Conservation (phyloP, 805 yeast species). For the Ogataea nitratoaversa region DNA sequence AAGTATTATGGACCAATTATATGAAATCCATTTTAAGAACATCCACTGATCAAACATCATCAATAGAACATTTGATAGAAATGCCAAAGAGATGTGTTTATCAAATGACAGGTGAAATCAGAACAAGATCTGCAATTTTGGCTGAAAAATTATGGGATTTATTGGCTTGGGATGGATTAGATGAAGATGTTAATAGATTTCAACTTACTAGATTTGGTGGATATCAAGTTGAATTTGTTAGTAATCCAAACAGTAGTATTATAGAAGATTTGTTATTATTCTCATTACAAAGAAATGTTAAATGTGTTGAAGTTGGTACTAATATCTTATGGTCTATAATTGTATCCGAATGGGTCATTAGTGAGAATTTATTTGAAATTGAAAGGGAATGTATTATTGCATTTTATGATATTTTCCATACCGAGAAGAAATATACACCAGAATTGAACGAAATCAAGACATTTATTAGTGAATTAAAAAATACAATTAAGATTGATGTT, state of each 20-base stretch:
- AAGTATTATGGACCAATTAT: slow-evolving; percentile 66
- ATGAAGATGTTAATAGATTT: slow-evolving; percentile 53
- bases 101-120: slow-evolving; percentile 57
- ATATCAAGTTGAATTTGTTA: slow-evolving; percentile 61
- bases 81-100: slow-evolving; percentile 70
- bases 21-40: slow-evolving; percentile 52
- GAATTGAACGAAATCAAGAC: slow-evolving; percentile 47
- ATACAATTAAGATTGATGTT: slow-evolving; percentile 48
- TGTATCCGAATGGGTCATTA: slow-evolving; percentile 59
- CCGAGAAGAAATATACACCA: slow-evolving; percentile 51
- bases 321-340: slow-evolving; percentile 67
- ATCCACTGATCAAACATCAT: slow-evolving; percentile 63
- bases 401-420: slow-evolving; percentile 58
- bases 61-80: slow-evolving; percentile 64
- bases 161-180: slow-evolving; percentile 59
- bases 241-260: slow-evolving; percentile 51
- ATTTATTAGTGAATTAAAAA: slow-evolving; percentile 48
- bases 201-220: slow-evolving; percentile 63
- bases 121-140: slow-evolving; percentile 53
- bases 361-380: slow-evolving; percentile 53
- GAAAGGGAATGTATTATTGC: slow-evolving; percentile 63
- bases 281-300: slow-evolving; percentile 61
- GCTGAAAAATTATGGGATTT: slow-evolving; percentile 67
- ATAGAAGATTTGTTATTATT: slow-evolving; percentile 62
- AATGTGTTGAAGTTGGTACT: slow-evolving; percentile 59